Evolutionary conservation across 208 protist genomes (phyloP), one percentile per base, ranked within the genome.

Genomic region (Acanthamoeba royreba): DNA sequence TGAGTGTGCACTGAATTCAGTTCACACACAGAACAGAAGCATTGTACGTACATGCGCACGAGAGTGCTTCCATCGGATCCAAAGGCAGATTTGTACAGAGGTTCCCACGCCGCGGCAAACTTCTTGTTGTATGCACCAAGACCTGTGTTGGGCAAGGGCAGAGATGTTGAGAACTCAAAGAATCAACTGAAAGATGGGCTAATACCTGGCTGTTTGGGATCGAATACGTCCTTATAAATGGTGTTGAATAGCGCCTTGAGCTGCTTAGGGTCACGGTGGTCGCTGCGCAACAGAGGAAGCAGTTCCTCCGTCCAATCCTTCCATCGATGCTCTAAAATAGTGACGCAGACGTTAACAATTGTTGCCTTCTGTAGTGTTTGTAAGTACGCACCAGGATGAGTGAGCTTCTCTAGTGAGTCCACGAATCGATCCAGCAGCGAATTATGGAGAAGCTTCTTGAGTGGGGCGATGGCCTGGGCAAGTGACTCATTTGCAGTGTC

Each of bases 241-340:
- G 83, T 61, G 33, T 40, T 15, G 53, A 52, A 95, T 9, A 87
- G 63, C 0, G 74, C 28, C 63, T 90, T 91, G 38, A 92, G 35
- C 22, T 93, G 31, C 31, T 47, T 31, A 28, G 33, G 9, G n/a
- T 55, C 69, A 31, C 93, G 72, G 33, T 53, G 28, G 25, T 58
- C 52, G 28, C 93, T 13, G 66, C 95, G 90, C 4, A 98, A 28
- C 15, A 95, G 42, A 28, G 42, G 38, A 28, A 95, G 93, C 42
- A 98, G 53, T 22, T 94, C 83, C 46, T 96, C 94, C 49, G 96
- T 94, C n/a, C 58, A 97, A 35, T 96, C 95, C 92, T 96, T 97
- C 66, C 96, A 97, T 22, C 97, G 43, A 49, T 97, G 95, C 63
- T 98, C 88, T 7, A n/a, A n/a, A n/a, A n/a, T n/a, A n/a, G n/a